Evolutionary conservation across 768 basidiomycete genomes (phyloP), one percentile per base, ranked within the genome.

Genomic region (Phallus indusiatus): DNA sequence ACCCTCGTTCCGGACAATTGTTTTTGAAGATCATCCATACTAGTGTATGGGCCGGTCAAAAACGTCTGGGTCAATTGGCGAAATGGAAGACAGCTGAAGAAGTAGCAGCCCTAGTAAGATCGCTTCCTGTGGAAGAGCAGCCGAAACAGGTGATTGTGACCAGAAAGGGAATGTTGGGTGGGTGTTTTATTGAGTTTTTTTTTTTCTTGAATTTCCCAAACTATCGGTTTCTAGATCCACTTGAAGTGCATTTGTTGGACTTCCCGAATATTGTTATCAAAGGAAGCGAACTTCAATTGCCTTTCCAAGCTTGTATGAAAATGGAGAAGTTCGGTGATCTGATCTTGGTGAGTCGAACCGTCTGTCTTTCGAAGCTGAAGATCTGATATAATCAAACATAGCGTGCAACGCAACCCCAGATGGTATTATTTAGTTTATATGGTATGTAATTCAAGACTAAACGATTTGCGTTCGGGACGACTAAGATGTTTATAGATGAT

Each of bases 261-360:
- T 99, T 99, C 86, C 96, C 96, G 54, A 99, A 99, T 74, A 99
- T 99, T 64, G 96, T 99, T 72, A 99, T 99, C 79, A 98, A 98
- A 76, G 96, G 96, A 60, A 94, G 90, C 64, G 96, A 99, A 71
- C 77, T 99, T 52, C 96, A 99, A 67, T 76, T 98, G 59, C 96
- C 96, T 0, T 99, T 99, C 94, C 95, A 98, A 74, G 95, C 96
- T 16, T 95, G 94, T 66, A 94, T 99, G 91, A 98, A 98, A 79
- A 94, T 98, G 88, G 96, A 99, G 81, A 97, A 98, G 74, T 98
- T 99, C 65, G 96, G 96, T 75, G 96, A 99, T 70, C 77, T 99
- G 62, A 97, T 97, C 64, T 71, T 97, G 70, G 86, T 86, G 68
- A 54, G 78, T 66, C 34, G 17, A 35, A 24, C 46, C 42, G 18